phyloP scores from a whole-genome alignment of 1,284 basidiomycete genomes.

The Tilletia walkeri region DNA sequence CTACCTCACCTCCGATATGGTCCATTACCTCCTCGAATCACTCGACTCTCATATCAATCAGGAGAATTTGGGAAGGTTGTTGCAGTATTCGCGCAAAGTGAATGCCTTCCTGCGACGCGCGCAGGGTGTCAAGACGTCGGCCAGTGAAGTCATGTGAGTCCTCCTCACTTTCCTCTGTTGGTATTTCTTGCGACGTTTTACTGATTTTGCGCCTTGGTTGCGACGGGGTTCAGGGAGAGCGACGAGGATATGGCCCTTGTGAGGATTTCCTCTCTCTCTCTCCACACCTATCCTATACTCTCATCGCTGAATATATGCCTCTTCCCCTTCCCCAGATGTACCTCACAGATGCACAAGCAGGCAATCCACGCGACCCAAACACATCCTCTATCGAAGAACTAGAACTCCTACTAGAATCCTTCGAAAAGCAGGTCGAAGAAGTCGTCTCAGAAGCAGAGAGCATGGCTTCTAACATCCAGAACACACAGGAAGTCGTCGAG shows the following conservation, averaged over 20 bases:
- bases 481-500: constrained; percentile 95
- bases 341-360: constrained; percentile 59
- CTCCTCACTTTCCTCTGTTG: not conserved
- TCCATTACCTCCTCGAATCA: constrained; percentile 34
- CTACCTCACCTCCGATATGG: constrained; percentile 36
- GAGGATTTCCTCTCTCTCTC: not conserved
- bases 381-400: constrained; percentile 63
- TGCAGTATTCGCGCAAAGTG: constrained; percentile 45
- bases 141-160: constrained; percentile 36
- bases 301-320: not conserved
- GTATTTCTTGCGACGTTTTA: not conserved
- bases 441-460: constrained; percentile 42
- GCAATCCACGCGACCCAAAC: constrained; percentile 23
- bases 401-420: constrained; percentile 87
- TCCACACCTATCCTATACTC: not conserved
- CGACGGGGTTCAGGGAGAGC: constrained; percentile 24
- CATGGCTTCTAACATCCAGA: constrained; percentile 65
- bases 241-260: constrained; percentile 71
- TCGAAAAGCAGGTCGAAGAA: constrained; percentile 68
- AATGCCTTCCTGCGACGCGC: constrained; percentile 37
- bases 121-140: constrained; percentile 39
- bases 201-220: no score
- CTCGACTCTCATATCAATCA: constrained; percentile 49
- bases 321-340: constrained; percentile 60
- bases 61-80: constrained; percentile 42